Evolutionary conservation across 2,329 filamentous ascomycete genomes (phyloP).

Genomic region (Penicillium glabrum): DNA sequence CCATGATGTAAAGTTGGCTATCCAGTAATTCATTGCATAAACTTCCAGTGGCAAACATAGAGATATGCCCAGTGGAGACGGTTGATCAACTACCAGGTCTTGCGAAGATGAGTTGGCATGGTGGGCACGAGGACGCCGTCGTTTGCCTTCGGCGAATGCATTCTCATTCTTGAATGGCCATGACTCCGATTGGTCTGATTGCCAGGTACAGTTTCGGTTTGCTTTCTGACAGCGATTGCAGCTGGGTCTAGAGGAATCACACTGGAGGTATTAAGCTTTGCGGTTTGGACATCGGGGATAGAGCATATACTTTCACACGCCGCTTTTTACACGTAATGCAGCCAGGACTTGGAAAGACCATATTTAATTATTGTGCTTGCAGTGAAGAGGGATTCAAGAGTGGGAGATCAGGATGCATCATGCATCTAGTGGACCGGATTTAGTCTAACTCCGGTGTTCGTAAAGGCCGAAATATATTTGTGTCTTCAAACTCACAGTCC

Average conservation of each 20-base stretch:
- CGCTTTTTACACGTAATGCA: slow-evolving; percentile 23
- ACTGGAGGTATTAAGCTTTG: slow-evolving; percentile 4
- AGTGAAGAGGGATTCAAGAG: neutral
- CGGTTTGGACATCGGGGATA: no score
- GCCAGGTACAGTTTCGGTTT: slow-evolving; percentile 18
- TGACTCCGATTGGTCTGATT: slow-evolving; percentile 10
- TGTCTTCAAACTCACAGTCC: no score
- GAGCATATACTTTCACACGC: slow-evolving; percentile 16
- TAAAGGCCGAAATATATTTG: no score
- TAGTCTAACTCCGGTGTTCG: no score
- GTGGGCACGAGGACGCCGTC: slow-evolving; percentile 16
- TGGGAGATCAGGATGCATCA: neutral
- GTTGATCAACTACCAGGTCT: no score
- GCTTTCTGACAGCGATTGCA: slow-evolving; percentile 20
- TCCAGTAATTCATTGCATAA: slow-evolving; percentile 25
- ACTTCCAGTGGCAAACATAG: slow-evolving; percentile 10
- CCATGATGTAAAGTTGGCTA: slow-evolving; percentile 14
- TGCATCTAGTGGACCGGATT: neutral
- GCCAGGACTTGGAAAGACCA: slow-evolving; percentile 11
- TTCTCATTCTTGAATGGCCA: slow-evolving; percentile 22
- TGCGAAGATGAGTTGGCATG: neutral
- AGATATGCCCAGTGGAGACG: neutral
- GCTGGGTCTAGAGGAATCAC: slow-evolving; percentile 15
- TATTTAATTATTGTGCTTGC: neutral
- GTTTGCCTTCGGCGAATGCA: slow-evolving; percentile 21